Conservation (phyloP, 495 filamentous ascomycete genomes). For the Pseudevernia furfuracea region DNA sequence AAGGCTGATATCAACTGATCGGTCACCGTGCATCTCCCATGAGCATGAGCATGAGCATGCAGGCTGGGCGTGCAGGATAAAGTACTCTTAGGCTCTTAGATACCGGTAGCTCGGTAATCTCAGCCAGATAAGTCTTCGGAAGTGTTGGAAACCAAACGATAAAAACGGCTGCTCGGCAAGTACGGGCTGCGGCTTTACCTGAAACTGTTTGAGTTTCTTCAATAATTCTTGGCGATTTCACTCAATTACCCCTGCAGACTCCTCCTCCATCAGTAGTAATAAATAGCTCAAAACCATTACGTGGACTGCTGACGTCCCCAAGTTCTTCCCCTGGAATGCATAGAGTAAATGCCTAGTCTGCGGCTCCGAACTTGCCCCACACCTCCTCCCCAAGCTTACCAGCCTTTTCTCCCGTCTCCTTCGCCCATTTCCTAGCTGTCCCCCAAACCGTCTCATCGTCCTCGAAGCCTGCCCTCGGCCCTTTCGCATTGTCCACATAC, state of each 20-base stretch:
- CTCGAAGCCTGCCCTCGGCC: constrained; percentile 27
- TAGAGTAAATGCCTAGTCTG: not conserved
- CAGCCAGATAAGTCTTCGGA: no score
- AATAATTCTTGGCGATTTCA: no score
- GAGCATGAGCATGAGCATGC: no score
- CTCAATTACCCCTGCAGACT: no score
- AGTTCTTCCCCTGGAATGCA: not conserved
- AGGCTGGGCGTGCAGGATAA: no score
- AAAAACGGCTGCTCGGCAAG: no score
- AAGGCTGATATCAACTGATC: not conserved
- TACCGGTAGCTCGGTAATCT: no score
- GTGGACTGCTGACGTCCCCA: not conserved
- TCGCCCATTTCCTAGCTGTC: constrained; percentile 53
- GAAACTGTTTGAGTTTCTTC: no score
- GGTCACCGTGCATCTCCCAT: not conserved
- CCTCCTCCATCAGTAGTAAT: no score
- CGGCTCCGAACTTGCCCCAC: constrained; percentile 33
- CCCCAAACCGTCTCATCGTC: constrained; percentile 45
- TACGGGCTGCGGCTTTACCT: no score
- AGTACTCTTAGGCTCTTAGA: no score
- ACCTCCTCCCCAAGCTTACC: constrained; percentile 58
- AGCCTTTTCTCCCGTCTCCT: constrained; percentile 53
- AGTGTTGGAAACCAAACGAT: no score
- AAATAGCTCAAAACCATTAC: not conserved
- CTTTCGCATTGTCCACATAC: constrained; percentile 21